Percentiles rank a stretch among this genome's conserved stretches.
Evolutionary conservation across 129 eudicot species (phyloP).

Genomic region (Kitagawia praeruptora): DNA sequence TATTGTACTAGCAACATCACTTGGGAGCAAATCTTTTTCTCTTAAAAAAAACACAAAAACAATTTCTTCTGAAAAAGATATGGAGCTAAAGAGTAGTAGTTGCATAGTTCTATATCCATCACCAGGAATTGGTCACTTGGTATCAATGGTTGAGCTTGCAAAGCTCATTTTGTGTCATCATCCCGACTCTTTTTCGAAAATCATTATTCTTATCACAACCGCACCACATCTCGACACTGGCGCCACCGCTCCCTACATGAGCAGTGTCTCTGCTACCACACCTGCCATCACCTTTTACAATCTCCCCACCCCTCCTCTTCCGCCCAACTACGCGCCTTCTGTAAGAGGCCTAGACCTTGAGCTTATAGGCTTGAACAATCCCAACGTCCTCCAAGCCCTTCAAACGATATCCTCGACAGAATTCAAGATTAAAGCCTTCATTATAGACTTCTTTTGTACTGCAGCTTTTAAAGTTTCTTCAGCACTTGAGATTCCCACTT

Average conservation of each 20-base stretch:
- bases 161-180: constrained; percentile 30
- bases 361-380: constrained; percentile 38
- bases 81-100: too few relatives aligned
- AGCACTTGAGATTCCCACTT: constrained; percentile 43
- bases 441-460: constrained; percentile 55
- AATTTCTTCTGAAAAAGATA: too few relatives aligned
- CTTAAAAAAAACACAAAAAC: too few relatives aligned
- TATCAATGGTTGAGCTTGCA: constrained; percentile 55
- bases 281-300: constrained; percentile 54
- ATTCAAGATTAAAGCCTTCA: constrained; percentile 33
- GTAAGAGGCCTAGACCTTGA: constrained; percentile 23
- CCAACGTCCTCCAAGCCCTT: constrained; percentile 31
- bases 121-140: constrained; percentile 44
- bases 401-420: constrained; percentile 22
- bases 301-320: constrained; percentile 29
- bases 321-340: constrained; percentile 16
- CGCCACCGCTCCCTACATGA: constrained; percentile 29
- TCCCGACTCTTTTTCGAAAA: constrained; percentile 18
- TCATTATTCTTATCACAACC: constrained; percentile 26
- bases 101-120: constrained; percentile 37
- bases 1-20: too few relatives aligned
- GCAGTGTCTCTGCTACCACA: constrained; percentile 28
- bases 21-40: too few relatives aligned
- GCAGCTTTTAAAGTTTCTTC: constrained; percentile 37
- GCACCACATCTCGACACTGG: constrained; percentile 28